Evolutionary conservation across 352 stramenopile species (phyloP).

Genomic region (Phytopythium chamaehyphon): DNA sequence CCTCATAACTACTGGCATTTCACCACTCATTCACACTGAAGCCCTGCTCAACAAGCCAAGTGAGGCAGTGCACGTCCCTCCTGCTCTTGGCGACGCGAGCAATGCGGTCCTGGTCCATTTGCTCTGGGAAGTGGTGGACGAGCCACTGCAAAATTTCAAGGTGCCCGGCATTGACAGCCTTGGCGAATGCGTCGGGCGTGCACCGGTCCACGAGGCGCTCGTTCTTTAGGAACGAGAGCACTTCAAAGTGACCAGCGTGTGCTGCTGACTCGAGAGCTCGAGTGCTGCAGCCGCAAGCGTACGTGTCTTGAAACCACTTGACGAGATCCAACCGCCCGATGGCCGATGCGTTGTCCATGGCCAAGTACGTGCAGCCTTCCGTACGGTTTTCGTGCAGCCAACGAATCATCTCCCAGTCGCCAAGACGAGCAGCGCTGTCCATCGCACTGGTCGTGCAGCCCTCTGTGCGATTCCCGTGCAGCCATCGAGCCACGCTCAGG

Average conservation of each 20-base stretch:
- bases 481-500: slow-evolving; percentile 17
- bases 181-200: slow-evolving; percentile 22
- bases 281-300: slow-evolving; percentile 8
- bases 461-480: slow-evolving; percentile 20
- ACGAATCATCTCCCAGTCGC: slow-evolving; percentile 14
- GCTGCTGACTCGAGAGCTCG: slow-evolving; percentile 20
- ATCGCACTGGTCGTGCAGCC: slow-evolving; percentile 24
- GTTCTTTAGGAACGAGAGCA: slow-evolving; percentile 20
- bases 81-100: slow-evolving; percentile 15
- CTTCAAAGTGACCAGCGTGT: slow-evolving; percentile 16
- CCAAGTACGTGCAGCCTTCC: background rate
- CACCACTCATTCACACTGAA: slow-evolving; percentile 14
- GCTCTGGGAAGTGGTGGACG: slow-evolving; percentile 11
- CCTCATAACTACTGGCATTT: background rate
- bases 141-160: slow-evolving; percentile 33
- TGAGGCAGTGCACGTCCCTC: slow-evolving; percentile 30
- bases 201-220: slow-evolving; percentile 18
- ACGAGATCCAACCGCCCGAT: background rate
- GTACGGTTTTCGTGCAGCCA: slow-evolving; percentile 2
- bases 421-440: slow-evolving; percentile 16
- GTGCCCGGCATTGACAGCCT: slow-evolving; percentile 15
- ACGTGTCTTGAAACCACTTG: background rate
- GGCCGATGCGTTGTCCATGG: background rate
- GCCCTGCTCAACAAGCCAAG: slow-evolving; percentile 20
- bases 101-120: slow-evolving; percentile 31